phyloP scores from a whole-genome alignment of 139 green algal genomes.

The Chlorella vulgaris region DNA sequence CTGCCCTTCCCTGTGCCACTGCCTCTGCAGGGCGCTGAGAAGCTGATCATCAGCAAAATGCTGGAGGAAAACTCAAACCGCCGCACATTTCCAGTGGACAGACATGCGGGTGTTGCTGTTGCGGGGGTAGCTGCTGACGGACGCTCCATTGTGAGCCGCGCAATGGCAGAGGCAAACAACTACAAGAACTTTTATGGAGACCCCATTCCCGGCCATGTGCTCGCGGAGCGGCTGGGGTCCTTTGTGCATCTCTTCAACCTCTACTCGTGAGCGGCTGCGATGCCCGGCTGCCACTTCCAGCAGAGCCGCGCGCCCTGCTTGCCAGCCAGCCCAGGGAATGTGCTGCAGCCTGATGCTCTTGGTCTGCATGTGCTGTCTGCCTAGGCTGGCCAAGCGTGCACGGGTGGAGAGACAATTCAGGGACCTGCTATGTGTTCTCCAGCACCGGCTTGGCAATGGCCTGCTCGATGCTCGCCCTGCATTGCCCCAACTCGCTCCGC shows the following conservation, averaged over 20 bases:
- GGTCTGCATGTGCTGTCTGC: too few relatives aligned
- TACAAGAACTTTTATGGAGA: slow-evolving; percentile 88
- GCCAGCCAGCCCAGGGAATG: not conserved
- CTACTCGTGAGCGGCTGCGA: slow-evolving; percentile 88
- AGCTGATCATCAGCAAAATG: slow-evolving; percentile 96
- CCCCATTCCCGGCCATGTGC: slow-evolving; percentile 87
- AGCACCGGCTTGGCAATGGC: too few relatives aligned
- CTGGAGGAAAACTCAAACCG: slow-evolving; percentile 90
- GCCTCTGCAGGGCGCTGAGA: slow-evolving; percentile 84
- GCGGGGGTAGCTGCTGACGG: slow-evolving; percentile 83
- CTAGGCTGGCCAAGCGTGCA: too few relatives aligned
- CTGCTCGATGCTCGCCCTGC: too few relatives aligned
- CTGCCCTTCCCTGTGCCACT: not conserved
- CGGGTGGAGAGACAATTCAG: too few relatives aligned
- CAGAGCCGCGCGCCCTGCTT: not conserved
- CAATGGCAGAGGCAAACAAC: slow-evolving; percentile 46
- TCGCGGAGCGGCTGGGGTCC: slow-evolving; percentile 89
- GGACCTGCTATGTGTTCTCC: not conserved
- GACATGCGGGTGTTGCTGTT: slow-evolving; percentile 86
- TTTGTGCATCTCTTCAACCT: slow-evolving; percentile 98
- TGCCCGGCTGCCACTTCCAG: not conserved
- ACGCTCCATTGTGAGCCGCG: slow-evolving; percentile 85
- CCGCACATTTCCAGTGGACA: slow-evolving; percentile 84
- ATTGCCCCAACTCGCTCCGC: not conserved
- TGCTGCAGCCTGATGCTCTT: too few relatives aligned